Conservation (phyloP, 2,329 filamentous ascomycete genomes). For the Pseudogymnoascus sp. region DNA sequence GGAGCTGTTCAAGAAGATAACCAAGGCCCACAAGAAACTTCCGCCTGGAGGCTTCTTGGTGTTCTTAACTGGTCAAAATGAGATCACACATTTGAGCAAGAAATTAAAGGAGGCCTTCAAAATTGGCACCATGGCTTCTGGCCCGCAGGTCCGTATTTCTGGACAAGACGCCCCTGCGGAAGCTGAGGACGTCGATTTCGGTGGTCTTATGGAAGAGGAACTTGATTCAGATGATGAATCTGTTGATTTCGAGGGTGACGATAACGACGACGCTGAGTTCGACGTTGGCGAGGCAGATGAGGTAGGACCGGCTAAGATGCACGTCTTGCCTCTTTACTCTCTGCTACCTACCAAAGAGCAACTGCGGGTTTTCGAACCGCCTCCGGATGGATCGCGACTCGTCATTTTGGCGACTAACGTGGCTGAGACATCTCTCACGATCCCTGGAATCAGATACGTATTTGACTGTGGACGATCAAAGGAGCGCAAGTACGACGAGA, state of each 20-base stretch:
- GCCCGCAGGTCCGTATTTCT: slow-evolving; percentile 64
- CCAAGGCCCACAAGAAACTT: slow-evolving; percentile 78
- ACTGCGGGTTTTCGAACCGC: slow-evolving; percentile 76
- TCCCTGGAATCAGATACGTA: slow-evolving; percentile 89
- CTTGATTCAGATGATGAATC: slow-evolving; percentile 50
- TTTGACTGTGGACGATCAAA: slow-evolving; percentile 92
- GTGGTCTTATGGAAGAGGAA: slow-evolving; percentile 49
- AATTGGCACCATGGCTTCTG: slow-evolving; percentile 34
- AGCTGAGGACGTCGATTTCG: slow-evolving; percentile 79
- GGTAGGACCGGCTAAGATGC: slow-evolving; percentile 62
- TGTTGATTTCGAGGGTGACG: slow-evolving; percentile 53
- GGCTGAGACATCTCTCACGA: slow-evolving; percentile 93
- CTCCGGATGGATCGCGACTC: slow-evolving; percentile 72
- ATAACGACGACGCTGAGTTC: slow-evolving; percentile 36
- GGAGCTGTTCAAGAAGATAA: slow-evolving; percentile 81
- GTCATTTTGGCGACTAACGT: slow-evolving; percentile 94
- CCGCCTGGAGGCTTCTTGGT: slow-evolving; percentile 87
- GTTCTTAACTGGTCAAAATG: slow-evolving; percentile 88
- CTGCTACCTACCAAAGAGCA: slow-evolving; percentile 86
- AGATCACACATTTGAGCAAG: slow-evolving; percentile 79
- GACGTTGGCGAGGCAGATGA: slow-evolving; percentile 53
- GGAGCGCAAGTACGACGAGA: slow-evolving; percentile 79
- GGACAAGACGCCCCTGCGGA: slow-evolving; percentile 72
- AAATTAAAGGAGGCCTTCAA: slow-evolving; percentile 59
- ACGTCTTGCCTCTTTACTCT: slow-evolving; percentile 90